Evolutionary conservation across 768 basidiomycete species (phyloP), one percentile per base, ranked within the genome.

Genomic region (Mycena epipterygia): DNA sequence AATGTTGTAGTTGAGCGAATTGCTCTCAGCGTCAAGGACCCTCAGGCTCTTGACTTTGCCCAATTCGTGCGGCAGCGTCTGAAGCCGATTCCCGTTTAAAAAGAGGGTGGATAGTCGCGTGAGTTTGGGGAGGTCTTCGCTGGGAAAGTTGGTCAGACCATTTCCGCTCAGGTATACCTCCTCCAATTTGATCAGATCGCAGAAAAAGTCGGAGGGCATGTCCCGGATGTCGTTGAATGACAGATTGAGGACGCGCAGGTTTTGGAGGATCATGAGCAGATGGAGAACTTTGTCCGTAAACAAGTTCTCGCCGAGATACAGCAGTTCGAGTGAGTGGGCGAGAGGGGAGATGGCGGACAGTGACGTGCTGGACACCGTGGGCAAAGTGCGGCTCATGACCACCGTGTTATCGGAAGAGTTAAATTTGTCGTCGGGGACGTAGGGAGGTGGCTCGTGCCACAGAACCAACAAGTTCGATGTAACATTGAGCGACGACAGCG

Each of bases 141-240:
- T 92, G 6, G 97, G 97, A 33, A 99, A 85, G 71, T 89, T 93
- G 9, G 94, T 93, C 74, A 99, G 83, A 80, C 94, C 94, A 83
- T 98, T 99, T n/a, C 97, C 97, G 74, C 95, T 95, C 5, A 99
- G 85, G 78, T 98, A 99, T 35, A 99, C 83, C 81, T 97, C 93
- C 80, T 95, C 90, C 13, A 99, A 85, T 42, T 87, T 81, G 23
- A 83, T 82, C 73, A 95, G 86, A 69, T 91, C 90, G 70, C 87
- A 84, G 75, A 98, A 90, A 75, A 95, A 96, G 33, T 86, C 82
- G 0, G 88, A 81, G 0, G 97, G 96, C 49, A 98, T 87, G 75
- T 97, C 95, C 79, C 93, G 92, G 51, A 99, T 93, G 63, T 95
- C 91, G 80, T 99, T 99, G 84, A 98, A 99, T 30, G 94, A 95